Evolutionary conservation across 176 grass and related monocot species (phyloP).

Genomic region (Stipa capillata): DNA sequence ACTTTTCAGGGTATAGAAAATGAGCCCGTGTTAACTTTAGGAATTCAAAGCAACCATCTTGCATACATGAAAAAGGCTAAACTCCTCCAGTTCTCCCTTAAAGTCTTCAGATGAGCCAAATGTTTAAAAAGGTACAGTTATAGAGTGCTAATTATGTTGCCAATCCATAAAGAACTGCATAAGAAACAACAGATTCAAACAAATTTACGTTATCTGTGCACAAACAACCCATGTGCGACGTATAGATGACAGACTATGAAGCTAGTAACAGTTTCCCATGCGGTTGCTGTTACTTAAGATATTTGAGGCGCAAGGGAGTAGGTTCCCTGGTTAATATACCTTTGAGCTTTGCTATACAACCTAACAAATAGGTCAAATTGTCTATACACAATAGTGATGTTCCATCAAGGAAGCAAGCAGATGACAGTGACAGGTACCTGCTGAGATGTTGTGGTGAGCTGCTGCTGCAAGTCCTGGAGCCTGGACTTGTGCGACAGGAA

Average conservation of each 20-base stretch:
- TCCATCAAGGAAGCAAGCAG: background rate
- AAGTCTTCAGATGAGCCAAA: background rate
- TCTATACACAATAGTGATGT: background rate
- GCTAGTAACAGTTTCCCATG: background rate
- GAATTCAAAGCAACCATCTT: background rate
- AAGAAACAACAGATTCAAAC: background rate
- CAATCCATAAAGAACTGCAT: background rate
- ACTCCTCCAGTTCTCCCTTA: background rate
- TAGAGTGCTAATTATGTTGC: background rate
- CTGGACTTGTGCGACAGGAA: slow-evolving; percentile 65
- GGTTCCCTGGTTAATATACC: background rate
- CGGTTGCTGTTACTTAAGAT: background rate
- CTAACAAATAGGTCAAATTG: background rate
- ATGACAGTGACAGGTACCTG: slow-evolving; percentile 29
- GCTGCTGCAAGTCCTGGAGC: slow-evolving; percentile 77
- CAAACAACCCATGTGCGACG: too few species aligned
- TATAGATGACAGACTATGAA: background rate
- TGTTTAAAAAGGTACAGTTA: background rate
- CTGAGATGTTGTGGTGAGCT: slow-evolving; percentile 68
- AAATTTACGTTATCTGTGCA: too few species aligned
- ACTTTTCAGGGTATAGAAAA: background rate
- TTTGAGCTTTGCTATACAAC: background rate
- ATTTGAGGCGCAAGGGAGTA: too few species aligned
- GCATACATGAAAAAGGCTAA: background rate
- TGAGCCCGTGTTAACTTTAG: background rate